A percentile compares a stretch with the other conserved stretches of the same genome.
Evolutionary conservation across 164 flowering plant species (phyloP).

Genomic region (Nymphaea thermarum): DNA sequence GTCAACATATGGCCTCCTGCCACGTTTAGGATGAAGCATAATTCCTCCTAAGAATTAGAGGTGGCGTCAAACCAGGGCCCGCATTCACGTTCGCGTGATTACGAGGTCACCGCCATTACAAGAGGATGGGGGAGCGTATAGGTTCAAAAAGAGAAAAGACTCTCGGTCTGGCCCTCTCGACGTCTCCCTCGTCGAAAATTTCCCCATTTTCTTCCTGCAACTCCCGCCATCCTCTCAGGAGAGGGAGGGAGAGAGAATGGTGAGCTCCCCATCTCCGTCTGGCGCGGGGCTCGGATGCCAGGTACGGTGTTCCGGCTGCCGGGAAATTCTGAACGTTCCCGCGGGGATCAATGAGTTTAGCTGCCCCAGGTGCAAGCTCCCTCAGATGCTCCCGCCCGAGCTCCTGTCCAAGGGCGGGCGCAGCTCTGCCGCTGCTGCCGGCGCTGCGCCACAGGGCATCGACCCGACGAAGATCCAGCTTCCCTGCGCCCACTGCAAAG

Average conservation of each 20-base stretch:
- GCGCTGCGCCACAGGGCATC: slow-evolving; percentile 70
- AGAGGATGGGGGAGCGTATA: no score
- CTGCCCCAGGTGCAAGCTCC: slow-evolving; percentile 65
- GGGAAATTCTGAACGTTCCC: slow-evolving; percentile 49
- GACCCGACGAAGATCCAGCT: slow-evolving; percentile 97
- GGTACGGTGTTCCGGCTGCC: slow-evolving; percentile 91
- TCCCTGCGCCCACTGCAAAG: slow-evolving; percentile 84
- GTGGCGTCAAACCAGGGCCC: no score
- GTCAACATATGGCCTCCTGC: no score
- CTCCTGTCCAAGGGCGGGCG: slow-evolving; percentile 17
- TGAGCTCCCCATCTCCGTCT: slow-evolving; percentile 10
- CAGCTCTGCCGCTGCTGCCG: slow-evolving; percentile 9
- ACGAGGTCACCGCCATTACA: no score
- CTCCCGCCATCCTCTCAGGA: no score
- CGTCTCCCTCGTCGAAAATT: no score
- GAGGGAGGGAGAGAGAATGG: slow-evolving; percentile 8
- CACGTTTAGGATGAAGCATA: no score
- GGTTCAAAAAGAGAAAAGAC: no score
- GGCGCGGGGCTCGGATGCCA: slow-evolving; percentile 25
- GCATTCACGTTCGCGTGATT: no score
- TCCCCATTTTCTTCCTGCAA: no score
- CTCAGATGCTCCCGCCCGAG: slow-evolving; percentile 92
- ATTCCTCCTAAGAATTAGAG: no score
- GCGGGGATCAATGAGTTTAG: slow-evolving; percentile 57
- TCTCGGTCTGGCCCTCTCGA: no score